Conservation (phyloP, 495 filamentous ascomycete species). For the Haplographium delicatum region DNA sequence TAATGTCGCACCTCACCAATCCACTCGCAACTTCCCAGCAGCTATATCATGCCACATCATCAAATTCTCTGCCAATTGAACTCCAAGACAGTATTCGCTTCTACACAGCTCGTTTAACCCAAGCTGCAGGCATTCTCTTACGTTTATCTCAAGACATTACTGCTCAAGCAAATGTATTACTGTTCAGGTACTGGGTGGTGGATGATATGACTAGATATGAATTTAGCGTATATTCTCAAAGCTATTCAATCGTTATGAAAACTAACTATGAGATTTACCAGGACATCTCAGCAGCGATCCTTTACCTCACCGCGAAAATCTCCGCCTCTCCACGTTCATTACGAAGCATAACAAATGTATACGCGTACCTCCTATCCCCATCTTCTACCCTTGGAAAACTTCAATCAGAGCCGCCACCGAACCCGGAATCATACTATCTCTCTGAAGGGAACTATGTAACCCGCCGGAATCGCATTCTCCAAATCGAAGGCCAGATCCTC, state of each 20-base stretch:
- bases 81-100: slow-evolving; percentile 69
- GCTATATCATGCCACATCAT: slow-evolving; percentile 46
- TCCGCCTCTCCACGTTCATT: slow-evolving; percentile 70
- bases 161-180: slow-evolving; percentile 80
- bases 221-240: slow-evolving; percentile 36
- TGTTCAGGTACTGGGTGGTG: slow-evolving; percentile 77
- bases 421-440: slow-evolving; percentile 62
- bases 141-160: slow-evolving; percentile 84
- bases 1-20: slow-evolving; percentile 64
- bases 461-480: slow-evolving; percentile 56
- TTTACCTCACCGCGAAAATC: slow-evolving; percentile 83
- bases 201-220: slow-evolving; percentile 35
- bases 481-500: slow-evolving; percentile 69
- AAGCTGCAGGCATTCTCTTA: slow-evolving; percentile 81
- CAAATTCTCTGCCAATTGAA: slow-evolving; percentile 66
- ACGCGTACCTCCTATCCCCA: slow-evolving; percentile 70
- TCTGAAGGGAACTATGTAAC: slow-evolving; percentile 65
- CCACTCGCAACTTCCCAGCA: slow-evolving; percentile 81
- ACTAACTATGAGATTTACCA: slow-evolving; percentile 27
- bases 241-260: slow-evolving; percentile 7
- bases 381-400: slow-evolving; percentile 23
- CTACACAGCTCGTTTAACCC: slow-evolving; percentile 70
- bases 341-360: slow-evolving; percentile 76
- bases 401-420: slow-evolving; percentile 23
- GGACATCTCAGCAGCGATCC: slow-evolving; percentile 73